A percentile compares a stretch with the other conserved stretches of the same genome.
Evolutionary conservation across 768 basidiomycete species (phyloP).

Genomic region (Collybiopsis luxurians): DNA sequence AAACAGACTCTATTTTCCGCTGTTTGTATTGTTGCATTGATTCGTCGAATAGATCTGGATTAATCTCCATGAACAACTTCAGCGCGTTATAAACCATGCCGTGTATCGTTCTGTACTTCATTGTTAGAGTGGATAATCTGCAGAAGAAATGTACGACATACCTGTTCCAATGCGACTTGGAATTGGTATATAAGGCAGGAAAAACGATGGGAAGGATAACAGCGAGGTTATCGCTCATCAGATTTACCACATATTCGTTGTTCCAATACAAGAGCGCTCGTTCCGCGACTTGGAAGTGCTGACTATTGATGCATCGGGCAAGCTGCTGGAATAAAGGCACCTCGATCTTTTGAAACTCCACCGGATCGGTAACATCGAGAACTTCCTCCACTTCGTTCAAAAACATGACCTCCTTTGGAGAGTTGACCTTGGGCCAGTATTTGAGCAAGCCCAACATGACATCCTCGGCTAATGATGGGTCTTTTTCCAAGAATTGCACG

Average conservation of each 20-base stretch:
- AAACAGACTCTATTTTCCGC: slow-evolving; percentile 75
- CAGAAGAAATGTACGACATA: slow-evolving; percentile 35
- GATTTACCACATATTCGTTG: slow-evolving; percentile 98
- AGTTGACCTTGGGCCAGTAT: slow-evolving; percentile 99
- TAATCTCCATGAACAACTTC: slow-evolving; percentile 99
- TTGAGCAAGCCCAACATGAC: slow-evolving; percentile 95
- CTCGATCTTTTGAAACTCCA: slow-evolving; percentile 96
- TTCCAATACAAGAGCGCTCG: slow-evolving; percentile 98
- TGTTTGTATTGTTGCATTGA: slow-evolving; percentile 93
- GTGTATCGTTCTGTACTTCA: slow-evolving; percentile 82
- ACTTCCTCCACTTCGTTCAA: slow-evolving; percentile 99
- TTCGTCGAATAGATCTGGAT: slow-evolving; percentile 93
- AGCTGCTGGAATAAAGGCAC: slow-evolving; percentile 90
- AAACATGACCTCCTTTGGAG: slow-evolving; percentile 99
- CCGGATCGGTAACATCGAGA: slow-evolving; percentile 94
- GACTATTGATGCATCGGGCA: slow-evolving; percentile 95
- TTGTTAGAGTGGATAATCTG: not conserved
- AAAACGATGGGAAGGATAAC: slow-evolving; percentile 94
- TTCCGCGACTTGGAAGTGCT: slow-evolving; percentile 99
- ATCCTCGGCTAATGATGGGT: slow-evolving; percentile 86
- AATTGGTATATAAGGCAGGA: slow-evolving; percentile 93
- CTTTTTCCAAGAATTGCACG: slow-evolving; percentile 98
- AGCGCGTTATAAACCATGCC: slow-evolving; percentile 99
- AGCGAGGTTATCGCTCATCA: slow-evolving; percentile 95
- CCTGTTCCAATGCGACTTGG: slow-evolving; percentile 99